phyloP scores from a whole-genome alignment of 1,284 basidiomycete species.

The Malassezia pachydermatis region DNA sequence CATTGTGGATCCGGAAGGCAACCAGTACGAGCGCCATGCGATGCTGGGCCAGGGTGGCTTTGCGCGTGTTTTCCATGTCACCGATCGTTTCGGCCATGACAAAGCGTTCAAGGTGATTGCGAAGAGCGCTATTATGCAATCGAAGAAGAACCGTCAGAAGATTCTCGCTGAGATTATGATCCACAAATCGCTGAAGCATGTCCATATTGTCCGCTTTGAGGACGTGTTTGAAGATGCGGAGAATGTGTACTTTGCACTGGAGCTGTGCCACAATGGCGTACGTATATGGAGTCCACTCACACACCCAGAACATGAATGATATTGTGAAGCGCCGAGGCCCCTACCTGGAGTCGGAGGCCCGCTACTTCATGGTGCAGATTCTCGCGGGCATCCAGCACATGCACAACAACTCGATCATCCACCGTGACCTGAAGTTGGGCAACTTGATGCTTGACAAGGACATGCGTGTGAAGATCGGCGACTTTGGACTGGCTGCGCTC shows the following conservation, averaged over 20 bases:
- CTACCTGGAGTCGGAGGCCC: slow-evolving; percentile 82
- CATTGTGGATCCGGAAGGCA: slow-evolving; percentile 35
- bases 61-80: slow-evolving; percentile 45
- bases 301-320: slow-evolving; percentile 63
- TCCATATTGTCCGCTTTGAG: slow-evolving; percentile 82
- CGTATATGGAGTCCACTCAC: slow-evolving; percentile 43
- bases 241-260: slow-evolving; percentile 94
- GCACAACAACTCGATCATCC: slow-evolving; percentile 78
- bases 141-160: slow-evolving; percentile 52
- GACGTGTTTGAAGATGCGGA: slow-evolving; percentile 92
- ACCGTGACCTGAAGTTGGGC: slow-evolving; percentile 61
- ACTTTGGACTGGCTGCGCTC: slow-evolving; percentile 91
- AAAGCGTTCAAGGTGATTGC: slow-evolving; percentile 51
- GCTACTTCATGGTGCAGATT: slow-evolving; percentile 85
- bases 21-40: slow-evolving; percentile 28
- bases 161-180: slow-evolving; percentile 98
- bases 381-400: slow-evolving; percentile 93
- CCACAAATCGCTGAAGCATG: slow-evolving; percentile 78
- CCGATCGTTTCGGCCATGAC: slow-evolving; percentile 34
- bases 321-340: slow-evolving; percentile 76
- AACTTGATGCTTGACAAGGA: slow-evolving; percentile 83
- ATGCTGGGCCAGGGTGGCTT: slow-evolving; percentile 48
- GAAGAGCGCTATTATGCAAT: slow-evolving; percentile 48
- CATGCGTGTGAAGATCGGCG: slow-evolving; percentile 94
- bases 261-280: slow-evolving; percentile 75